Conservation (phyloP, 495 filamentous ascomycete species). For the Aspergillus haitiensis region DNA sequence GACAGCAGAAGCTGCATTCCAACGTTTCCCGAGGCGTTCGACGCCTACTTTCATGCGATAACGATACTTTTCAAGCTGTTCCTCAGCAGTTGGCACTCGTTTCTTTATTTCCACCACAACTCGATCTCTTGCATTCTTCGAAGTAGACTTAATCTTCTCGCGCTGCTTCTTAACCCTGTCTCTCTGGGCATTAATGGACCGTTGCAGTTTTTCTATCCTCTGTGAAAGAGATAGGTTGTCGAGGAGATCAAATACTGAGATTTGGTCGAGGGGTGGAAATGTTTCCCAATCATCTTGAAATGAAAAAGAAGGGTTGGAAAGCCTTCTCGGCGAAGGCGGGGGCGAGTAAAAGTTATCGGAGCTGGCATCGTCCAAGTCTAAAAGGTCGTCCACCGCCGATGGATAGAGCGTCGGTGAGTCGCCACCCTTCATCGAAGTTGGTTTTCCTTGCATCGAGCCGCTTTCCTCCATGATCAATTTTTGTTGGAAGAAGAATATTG, state of each 20-base stretch:
- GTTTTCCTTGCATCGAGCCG: slow-evolving; percentile 29
- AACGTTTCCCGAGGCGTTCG: slow-evolving; percentile 79
- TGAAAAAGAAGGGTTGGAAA: slow-evolving; percentile 76
- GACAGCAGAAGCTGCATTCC: slow-evolving; percentile 85
- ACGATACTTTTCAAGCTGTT: slow-evolving; percentile 88
- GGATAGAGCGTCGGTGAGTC: slow-evolving; percentile 35
- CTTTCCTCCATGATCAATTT: slow-evolving; percentile 45
- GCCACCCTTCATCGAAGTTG: slow-evolving; percentile 23
- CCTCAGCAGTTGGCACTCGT: slow-evolving; percentile 79
- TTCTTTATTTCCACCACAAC: slow-evolving; percentile 87
- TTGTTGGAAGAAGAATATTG: slow-evolving; percentile 47
- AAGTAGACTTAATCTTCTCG: slow-evolving; percentile 65
- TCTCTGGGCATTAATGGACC: slow-evolving; percentile 72
- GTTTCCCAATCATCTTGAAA: slow-evolving; percentile 89
- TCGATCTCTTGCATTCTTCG: slow-evolving; percentile 60
- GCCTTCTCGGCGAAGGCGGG: slow-evolving; percentile 36
- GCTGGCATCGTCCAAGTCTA: slow-evolving; percentile 31
- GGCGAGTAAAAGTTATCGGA: slow-evolving; percentile 37
- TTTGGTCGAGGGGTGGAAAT: slow-evolving; percentile 83
- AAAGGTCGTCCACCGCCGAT: slow-evolving; percentile 26
- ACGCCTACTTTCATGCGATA: slow-evolving; percentile 82
- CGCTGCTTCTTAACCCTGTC: slow-evolving; percentile 81
- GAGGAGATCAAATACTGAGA: slow-evolving; percentile 88
- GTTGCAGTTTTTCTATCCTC: slow-evolving; percentile 84
- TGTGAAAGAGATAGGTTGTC: slow-evolving; percentile 91